These are phyloP conservation scores for Angomonas desouzai DNA, from an alignment of 208 protist genomes.

Conservation along the genomic window DNA sequence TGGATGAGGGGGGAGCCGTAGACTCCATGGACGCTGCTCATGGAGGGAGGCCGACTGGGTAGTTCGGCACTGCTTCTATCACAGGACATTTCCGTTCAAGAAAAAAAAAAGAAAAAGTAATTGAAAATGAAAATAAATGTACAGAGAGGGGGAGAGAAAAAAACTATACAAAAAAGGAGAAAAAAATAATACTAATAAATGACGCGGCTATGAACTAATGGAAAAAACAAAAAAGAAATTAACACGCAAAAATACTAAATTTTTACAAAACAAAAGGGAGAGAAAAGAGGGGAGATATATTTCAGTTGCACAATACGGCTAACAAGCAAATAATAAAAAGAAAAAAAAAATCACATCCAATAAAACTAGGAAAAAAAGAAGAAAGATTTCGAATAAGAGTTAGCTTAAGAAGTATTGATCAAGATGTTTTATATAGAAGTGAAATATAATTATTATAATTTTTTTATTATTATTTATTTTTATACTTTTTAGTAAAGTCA, in stretches of 20 bases:
- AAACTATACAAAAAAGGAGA: not conserved
- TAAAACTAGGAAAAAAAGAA: no score
- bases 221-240: not conserved
- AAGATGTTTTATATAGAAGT: no score
- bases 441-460: no score
- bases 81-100: not conserved
- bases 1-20: not conserved
- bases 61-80: not conserved
- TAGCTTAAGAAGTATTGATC: no score
- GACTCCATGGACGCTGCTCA: not conserved
- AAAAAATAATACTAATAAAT: slow-evolving; percentile 12
- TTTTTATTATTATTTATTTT: no score
- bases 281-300: slow-evolving; percentile 13
- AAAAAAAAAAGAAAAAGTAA: slow-evolving; percentile 2
- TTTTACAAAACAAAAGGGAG: slow-evolving; percentile 10
- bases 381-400: no score
- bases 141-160: not conserved
- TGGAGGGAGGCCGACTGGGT: not conserved
- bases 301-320: no score
- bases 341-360: no score
- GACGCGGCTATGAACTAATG: no score
- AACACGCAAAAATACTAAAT: not conserved
- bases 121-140: no score
- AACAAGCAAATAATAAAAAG: no score
- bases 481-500: not conserved